Conservation (phyloP, 2,329 filamentous ascomycete species). For the Simplicillium aogashimaense region DNA sequence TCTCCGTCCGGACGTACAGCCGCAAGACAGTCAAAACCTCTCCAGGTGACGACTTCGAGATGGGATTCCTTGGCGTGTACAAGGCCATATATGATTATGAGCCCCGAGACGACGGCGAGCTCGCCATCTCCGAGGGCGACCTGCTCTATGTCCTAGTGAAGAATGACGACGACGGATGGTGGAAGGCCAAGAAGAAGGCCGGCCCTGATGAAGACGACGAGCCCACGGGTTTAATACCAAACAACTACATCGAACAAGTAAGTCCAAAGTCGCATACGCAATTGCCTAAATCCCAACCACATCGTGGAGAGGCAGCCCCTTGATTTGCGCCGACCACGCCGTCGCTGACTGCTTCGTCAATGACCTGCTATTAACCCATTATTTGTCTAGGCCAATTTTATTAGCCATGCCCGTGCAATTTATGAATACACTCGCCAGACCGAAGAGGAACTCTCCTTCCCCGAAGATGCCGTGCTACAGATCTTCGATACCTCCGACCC, state of each 20-base stretch:
- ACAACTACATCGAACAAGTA: constrained; percentile 93
- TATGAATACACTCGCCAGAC: constrained; percentile 97
- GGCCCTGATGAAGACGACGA: constrained; percentile 78
- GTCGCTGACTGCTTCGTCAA: background rate
- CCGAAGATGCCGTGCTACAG: constrained; percentile 72
- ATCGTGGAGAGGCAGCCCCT: too few species aligned
- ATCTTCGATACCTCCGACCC: constrained; percentile 88
- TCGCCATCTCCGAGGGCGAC: constrained; percentile 77
- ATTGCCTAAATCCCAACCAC: too few species aligned
- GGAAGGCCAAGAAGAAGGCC: constrained; percentile 91
- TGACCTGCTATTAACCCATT: constrained; percentile 8
- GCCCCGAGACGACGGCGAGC: constrained; percentile 77
- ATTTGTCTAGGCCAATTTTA: constrained; percentile 46
- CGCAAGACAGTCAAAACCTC: too few species aligned
- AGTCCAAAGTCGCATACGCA: background rate
- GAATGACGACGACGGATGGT: constrained; percentile 72
- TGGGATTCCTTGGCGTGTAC: constrained; percentile 91
- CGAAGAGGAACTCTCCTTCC: constrained; percentile 93
- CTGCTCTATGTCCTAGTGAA: constrained; percentile 83
- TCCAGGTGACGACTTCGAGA: constrained; percentile 25
- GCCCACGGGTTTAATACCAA: constrained; percentile 80
- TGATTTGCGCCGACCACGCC: background rate
- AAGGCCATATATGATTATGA: constrained; percentile 87
- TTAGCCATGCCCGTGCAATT: constrained; percentile 74
- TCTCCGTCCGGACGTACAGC: too few species aligned